A percentile compares a stretch with the other conserved stretches of the same genome.
Conservation (phyloP, 1,284 basidiomycete genomes). For the Cryptococcus sp. region DNA sequence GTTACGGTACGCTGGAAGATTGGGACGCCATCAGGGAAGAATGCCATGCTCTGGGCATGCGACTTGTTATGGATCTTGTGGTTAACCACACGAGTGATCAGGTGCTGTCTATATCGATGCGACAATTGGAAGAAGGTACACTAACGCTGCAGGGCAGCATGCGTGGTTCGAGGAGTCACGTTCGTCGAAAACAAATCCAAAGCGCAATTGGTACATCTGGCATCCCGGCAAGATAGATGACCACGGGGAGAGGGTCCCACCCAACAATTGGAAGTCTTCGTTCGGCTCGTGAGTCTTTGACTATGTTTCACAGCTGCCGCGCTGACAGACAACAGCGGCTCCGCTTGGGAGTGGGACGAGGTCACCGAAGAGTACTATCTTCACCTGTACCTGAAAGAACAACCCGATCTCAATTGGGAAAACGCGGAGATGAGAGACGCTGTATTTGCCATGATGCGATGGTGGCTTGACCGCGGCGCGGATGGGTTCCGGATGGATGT, state of each 20-base stretch:
- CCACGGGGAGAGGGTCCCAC: constrained; percentile 29
- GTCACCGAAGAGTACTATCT: constrained; percentile 52
- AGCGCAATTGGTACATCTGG: constrained; percentile 54
- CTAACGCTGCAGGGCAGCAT: constrained; percentile 29
- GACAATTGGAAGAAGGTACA: not conserved
- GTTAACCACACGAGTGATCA: constrained; percentile 46
- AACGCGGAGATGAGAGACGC: constrained; percentile 32
- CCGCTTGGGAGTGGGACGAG: constrained; percentile 53
- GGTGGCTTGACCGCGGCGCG: constrained; percentile 53
- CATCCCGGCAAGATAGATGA: constrained; percentile 37
- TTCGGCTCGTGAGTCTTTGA: constrained; percentile 34
- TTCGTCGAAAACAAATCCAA: constrained; percentile 37
- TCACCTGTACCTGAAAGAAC: constrained; percentile 47
- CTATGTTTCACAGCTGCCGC: not conserved
- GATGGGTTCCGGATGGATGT: constrained; percentile 48
- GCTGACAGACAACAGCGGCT: constrained; percentile 1
- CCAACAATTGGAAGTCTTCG: constrained; percentile 51
- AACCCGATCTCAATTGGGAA: constrained; percentile 51
- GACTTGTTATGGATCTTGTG: constrained; percentile 50
- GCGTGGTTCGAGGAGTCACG: constrained; percentile 52
- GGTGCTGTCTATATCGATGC: not conserved
- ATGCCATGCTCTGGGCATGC: constrained; percentile 43
- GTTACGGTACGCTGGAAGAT: constrained; percentile 51
- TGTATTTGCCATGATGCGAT: constrained; percentile 44
- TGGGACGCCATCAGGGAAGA: constrained; percentile 44